A percentile compares a stretch with the other conserved stretches of the same genome.
phyloP scores from a whole-genome alignment of 768 basidiomycete genomes.

The Rhizopogon vesiculosus region DNA sequence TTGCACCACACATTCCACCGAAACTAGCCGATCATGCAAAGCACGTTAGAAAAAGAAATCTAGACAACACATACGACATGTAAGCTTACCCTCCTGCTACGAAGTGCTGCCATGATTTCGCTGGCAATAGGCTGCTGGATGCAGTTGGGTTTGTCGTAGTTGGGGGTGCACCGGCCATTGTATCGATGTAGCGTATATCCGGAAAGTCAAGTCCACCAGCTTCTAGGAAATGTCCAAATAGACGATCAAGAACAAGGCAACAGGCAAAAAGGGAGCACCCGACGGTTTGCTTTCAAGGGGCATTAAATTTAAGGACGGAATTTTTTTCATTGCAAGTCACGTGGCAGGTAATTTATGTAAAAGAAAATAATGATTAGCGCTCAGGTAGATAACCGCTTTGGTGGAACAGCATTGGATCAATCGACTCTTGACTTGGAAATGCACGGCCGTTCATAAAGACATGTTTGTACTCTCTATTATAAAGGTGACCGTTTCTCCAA shows the following conservation, averaged over 20 bases:
- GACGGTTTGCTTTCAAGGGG: not conserved
- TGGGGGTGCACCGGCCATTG: slow-evolving; percentile 16
- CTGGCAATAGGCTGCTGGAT: slow-evolving; percentile 43
- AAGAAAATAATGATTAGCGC: not conserved
- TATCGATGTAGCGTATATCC: not conserved
- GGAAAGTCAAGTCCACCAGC: not conserved
- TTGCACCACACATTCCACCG: slow-evolving; percentile 96
- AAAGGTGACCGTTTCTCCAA: slow-evolving; percentile 23
- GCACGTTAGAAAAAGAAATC: slow-evolving; percentile 2
- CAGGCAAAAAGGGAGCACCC: not conserved
- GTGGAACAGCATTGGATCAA: not conserved
- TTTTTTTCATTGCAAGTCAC: slow-evolving; percentile 1
- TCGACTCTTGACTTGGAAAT: not conserved
- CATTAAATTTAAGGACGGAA: not conserved
- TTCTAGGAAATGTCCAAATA: not conserved
- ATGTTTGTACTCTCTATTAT: slow-evolving; percentile 45
- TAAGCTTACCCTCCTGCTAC: slow-evolving; percentile 76
- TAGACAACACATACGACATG: not conserved
- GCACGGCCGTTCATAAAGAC: not conserved
- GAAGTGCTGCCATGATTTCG: slow-evolving; percentile 83
- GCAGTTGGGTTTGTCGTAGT: slow-evolving; percentile 27
- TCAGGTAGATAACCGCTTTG: not conserved
- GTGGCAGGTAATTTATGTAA: not conserved
- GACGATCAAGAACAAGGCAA: not conserved
- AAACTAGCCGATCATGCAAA: slow-evolving; percentile 44